phyloP scores from a whole-genome alignment of 352 stramenopile genomes.

The Phytophthora palmivora region DNA sequence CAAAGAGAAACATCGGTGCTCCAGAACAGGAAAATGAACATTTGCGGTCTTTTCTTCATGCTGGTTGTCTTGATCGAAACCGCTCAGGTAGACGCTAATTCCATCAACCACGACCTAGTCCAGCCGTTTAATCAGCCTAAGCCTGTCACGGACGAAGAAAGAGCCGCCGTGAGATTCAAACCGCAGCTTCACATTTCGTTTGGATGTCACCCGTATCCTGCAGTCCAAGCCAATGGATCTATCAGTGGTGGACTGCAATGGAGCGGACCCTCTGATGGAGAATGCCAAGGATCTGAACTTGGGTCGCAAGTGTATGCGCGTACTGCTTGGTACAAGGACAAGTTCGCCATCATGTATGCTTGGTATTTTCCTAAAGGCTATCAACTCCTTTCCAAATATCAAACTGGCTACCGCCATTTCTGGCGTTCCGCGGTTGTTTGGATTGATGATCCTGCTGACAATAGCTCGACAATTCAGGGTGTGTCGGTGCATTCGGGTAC shows the following conservation, averaged over 20 bases:
- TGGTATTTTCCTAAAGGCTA: neutral
- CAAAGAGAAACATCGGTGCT: neutral
- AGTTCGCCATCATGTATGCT: neutral
- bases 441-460: constrained; percentile 28
- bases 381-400: neutral
- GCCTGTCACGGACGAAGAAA: neutral
- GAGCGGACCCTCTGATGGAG: neutral
- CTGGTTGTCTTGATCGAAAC: neutral
- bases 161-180: neutral
- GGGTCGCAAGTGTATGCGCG: neutral
- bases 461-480: constrained; percentile 16
- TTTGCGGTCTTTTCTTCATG: neutral
- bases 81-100: neutral
- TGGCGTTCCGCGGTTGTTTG: constrained; percentile 43
- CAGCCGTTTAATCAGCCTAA: neutral
- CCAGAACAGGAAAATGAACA: neutral
- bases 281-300: neutral
- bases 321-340: neutral
- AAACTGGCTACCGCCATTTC: constrained; percentile 38
- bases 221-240: neutral
- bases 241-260: neutral
- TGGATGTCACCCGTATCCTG: neutral
- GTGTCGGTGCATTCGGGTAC: neutral
- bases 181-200: neutral
- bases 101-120: neutral